Percentiles rank a stretch among this genome's conserved stretches.
phyloP scores from a whole-genome alignment of 2,329 filamentous ascomycete genomes.

The Colletotrichum magnum region DNA sequence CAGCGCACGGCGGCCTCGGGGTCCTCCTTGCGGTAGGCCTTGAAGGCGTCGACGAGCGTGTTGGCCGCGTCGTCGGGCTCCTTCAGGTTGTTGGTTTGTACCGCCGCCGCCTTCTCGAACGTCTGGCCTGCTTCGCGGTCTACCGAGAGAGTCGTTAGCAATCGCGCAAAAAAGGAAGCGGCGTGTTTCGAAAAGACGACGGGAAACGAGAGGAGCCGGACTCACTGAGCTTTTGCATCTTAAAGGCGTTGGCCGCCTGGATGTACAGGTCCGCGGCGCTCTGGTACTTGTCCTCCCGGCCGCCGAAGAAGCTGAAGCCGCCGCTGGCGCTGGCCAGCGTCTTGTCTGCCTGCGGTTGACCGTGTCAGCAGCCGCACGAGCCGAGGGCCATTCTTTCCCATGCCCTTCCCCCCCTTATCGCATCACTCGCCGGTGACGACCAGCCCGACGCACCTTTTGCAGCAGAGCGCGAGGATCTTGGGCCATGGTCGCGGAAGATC shows the following conservation, averaged over 20 bases:
- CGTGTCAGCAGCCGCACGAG: slow-evolving; percentile 4
- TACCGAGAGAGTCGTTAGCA: slow-evolving; percentile 51
- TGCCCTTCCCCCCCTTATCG: too few relatives aligned
- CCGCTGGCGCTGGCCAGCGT: slow-evolving; percentile 78
- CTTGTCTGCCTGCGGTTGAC: slow-evolving; percentile 83
- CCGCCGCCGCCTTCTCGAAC: slow-evolving; percentile 87
- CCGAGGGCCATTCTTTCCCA: too few relatives aligned
- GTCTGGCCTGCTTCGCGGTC: slow-evolving; percentile 88
- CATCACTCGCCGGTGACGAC: background rate
- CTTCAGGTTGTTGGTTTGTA: slow-evolving; percentile 85
- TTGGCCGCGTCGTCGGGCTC: slow-evolving; percentile 95
- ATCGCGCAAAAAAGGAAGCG: background rate
- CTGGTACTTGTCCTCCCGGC: slow-evolving; percentile 89
- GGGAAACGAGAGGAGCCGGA: slow-evolving; percentile 12
- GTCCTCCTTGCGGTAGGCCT: slow-evolving; percentile 89
- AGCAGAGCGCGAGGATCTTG: slow-evolving; percentile 84
- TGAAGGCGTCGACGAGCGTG: slow-evolving; percentile 90
- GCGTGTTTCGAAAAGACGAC: too few relatives aligned
- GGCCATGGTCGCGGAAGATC: slow-evolving; percentile 66
- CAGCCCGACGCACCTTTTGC: slow-evolving; percentile 73
- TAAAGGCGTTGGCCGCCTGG: slow-evolving; percentile 92
- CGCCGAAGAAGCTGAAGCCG: slow-evolving; percentile 92
- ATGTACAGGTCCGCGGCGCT: slow-evolving; percentile 89
- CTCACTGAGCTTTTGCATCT: slow-evolving; percentile 86
- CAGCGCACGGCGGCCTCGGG: slow-evolving; percentile 87